These are phyloP conservation scores for Sphaerobolus stellatus DNA, from an alignment of 1,284 basidiomycete genomes.

Conservation along the genomic window DNA sequence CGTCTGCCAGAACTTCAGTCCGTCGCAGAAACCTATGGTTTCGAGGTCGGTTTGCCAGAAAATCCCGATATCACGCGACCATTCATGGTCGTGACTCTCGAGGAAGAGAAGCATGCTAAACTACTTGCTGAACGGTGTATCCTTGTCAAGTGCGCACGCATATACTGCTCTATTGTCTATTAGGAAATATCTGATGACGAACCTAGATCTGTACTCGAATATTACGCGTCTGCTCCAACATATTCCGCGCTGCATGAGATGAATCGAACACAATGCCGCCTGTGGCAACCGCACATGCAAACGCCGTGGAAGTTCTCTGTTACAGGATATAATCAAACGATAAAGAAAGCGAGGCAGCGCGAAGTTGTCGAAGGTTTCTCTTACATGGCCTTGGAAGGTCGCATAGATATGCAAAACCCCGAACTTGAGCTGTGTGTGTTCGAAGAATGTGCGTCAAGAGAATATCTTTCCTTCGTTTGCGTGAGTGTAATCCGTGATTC, in stretches of 20 bases:
- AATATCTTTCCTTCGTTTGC: too few species aligned
- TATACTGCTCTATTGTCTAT: constrained; percentile 15
- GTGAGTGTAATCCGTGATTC: too few species aligned
- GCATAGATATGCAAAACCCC: constrained; percentile 82
- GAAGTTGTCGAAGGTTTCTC: constrained; percentile 78
- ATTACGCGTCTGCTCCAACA: constrained; percentile 66
- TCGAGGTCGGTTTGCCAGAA: constrained; percentile 48
- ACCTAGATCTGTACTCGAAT: constrained; percentile 71
- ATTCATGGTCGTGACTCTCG: constrained; percentile 72
- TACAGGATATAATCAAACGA: constrained; percentile 72
- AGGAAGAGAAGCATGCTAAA: constrained; percentile 70
- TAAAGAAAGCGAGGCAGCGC: constrained; percentile 63
- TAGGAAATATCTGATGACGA: constrained; percentile 6
- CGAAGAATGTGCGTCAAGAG: constrained; percentile 78
- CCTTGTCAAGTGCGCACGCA: constrained; percentile 69
- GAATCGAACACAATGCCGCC: constrained; percentile 46
- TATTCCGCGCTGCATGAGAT: constrained; percentile 71
- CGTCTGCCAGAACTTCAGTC: constrained; percentile 78
- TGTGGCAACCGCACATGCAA: constrained; percentile 62
- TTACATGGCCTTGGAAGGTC: constrained; percentile 84
- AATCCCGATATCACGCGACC: constrained; percentile 57
- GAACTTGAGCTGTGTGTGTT: constrained; percentile 78
- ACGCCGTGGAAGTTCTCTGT: constrained; percentile 84
- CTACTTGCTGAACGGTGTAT: constrained; percentile 79
- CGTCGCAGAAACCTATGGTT: constrained; percentile 64